These are phyloP conservation scores for Raddia distichophylla DNA, from an alignment of 176 grass and related monocot species.

Conservation along the genomic window DNA sequence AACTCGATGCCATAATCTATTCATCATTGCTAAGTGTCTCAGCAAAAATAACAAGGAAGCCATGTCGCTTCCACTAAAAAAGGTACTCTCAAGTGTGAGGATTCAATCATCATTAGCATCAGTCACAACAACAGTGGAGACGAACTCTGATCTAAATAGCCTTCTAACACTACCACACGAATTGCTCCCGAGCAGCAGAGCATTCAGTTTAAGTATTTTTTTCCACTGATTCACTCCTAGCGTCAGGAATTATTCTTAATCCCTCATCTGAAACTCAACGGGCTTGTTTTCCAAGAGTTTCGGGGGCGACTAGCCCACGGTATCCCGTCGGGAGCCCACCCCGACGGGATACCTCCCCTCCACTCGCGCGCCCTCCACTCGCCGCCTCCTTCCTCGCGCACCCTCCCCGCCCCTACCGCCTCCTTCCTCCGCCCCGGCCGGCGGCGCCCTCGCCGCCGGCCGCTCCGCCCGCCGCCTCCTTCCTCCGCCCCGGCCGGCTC, in stretches of 20 bases:
- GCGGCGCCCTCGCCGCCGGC: no score
- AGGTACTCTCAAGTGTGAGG: background rate
- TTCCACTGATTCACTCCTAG: conserved; percentile 33
- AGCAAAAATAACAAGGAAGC: conserved; percentile 43
- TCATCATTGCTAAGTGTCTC: background rate
- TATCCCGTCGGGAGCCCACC: no score
- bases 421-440: no score
- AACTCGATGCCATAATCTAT: background rate
- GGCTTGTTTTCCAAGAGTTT: conserved; percentile 45
- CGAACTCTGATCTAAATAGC: background rate
- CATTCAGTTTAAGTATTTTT: background rate
- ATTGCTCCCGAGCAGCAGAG: background rate
- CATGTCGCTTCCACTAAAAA: conserved; percentile 33
- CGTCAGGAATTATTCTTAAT: background rate
- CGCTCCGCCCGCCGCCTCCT: no score
- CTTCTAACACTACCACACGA: background rate
- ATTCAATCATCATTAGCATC: background rate
- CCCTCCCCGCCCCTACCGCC: no score
- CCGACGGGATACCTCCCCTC: no score
- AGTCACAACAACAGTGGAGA: background rate
- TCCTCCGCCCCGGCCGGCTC: no score
- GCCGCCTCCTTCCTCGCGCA: no score
- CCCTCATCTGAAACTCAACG: conserved; percentile 50
- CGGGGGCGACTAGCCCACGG: no score
- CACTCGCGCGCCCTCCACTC: no score